phyloP scores from a whole-genome alignment of 179 eudicot species.

The Vitellaria paradoxa region DNA sequence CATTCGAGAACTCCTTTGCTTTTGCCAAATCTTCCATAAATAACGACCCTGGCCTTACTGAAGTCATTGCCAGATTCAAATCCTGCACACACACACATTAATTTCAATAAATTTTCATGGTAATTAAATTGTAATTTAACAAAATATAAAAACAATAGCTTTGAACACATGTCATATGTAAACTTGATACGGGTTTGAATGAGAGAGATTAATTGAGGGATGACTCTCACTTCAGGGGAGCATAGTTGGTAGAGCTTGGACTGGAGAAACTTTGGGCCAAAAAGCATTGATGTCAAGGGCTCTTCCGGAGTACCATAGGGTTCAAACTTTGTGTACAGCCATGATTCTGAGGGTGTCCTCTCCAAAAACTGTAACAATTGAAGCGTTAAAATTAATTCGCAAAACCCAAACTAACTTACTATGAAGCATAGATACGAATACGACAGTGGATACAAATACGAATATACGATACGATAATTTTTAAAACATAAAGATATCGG shows the following conservation, averaged over 20 bases:
- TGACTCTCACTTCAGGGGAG: constrained; percentile 37
- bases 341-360: constrained; percentile 26
- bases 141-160: too few species aligned
- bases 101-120: not conserved
- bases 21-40: constrained; percentile 39
- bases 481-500: too few species aligned
- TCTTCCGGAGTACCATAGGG: constrained; percentile 26
- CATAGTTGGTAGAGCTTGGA: constrained; percentile 36
- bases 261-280: constrained; percentile 36
- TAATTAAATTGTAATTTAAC: too few species aligned
- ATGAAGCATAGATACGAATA: too few species aligned
- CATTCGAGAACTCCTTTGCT: constrained; percentile 7
- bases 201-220: not conserved
- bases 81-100: not conserved
- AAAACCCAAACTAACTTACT: too few species aligned
- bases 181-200: not conserved
- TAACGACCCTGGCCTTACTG: constrained; percentile 39
- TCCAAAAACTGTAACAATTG: constrained; percentile 8
- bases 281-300: constrained; percentile 32
- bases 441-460: too few species aligned
- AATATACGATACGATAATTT: too few species aligned
- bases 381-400: not conserved
- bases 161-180: too few species aligned
- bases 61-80: not conserved
- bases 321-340: constrained; percentile 43